Evolutionary conservation across 148 eudicot genomes (phyloP), one percentile per base, ranked within the genome.

Genomic region (Chenopodium album): DNA sequence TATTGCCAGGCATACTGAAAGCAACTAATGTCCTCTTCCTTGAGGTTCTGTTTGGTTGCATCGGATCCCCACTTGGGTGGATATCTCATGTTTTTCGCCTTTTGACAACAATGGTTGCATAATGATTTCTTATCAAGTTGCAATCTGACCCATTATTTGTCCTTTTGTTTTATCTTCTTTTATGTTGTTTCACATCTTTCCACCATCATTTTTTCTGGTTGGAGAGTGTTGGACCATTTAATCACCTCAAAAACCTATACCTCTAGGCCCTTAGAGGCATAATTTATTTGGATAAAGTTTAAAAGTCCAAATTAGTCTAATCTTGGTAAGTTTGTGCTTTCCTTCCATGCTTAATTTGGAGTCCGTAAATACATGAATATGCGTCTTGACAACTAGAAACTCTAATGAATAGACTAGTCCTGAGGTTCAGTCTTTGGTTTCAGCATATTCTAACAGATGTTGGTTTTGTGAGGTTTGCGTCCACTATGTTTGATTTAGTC

Each of bases 1-100:
- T 78, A 84, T 82, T 87, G 88, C 83, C 85, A 80, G 78, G 79
- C 76, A 84, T 77, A 60, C 75, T 80, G 85, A 82, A 87, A 86
- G 78, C 60, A 76, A 87, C 82, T 79, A 71, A 54, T 87, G 85
- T 73, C 76, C 44, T 79, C 81, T 77, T 52, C 46, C 47, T 72
- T 80, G 67, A 44, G 78, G 80, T 47, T 86, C 76, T 79, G 83
- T 75, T 86, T 76, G 67, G 81, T 70, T 71, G 80, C 83, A 72
- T 76, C 82, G 76, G 76, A 84, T 84, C 83, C 87, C 83, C 88
- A 86, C 86, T 78, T 74, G 17, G 63, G 78, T 72, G 31, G 65
- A 78, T 68, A 17, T 70, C 80, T 44, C 41, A 28, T 77, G 37
- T 76, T 56, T 28, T 71, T 66, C 69, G 76, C 65, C 71, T 76